Evolutionary conservation across 495 filamentous ascomycete species (phyloP).

Genomic region (Aspergillus saccharolyticus): DNA sequence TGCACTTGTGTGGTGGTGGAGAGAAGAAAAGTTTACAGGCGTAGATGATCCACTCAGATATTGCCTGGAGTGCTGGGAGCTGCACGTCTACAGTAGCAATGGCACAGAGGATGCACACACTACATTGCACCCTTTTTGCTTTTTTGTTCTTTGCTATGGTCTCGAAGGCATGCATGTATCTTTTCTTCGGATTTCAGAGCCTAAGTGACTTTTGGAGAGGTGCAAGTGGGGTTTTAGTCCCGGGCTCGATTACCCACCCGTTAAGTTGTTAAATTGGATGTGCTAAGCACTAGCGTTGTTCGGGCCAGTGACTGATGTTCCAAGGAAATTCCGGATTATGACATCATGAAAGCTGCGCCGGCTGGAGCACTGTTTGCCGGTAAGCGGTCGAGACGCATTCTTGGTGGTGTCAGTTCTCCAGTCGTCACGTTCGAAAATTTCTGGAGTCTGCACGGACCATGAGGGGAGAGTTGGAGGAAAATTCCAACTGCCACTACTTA

Average conservation of each 20-base stretch:
- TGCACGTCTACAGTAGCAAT: background rate
- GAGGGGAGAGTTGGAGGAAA: background rate
- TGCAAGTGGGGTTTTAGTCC: background rate
- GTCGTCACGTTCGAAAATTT: conserved; percentile 1
- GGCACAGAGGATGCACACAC: background rate
- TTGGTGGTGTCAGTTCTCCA: background rate
- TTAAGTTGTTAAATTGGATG: background rate
- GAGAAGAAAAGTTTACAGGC: background rate
- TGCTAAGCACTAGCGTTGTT: background rate
- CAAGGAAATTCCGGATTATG: conserved; percentile 8
- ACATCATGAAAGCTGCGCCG: conserved; percentile 2
- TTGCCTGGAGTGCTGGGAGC: background rate
- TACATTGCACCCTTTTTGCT: background rate
- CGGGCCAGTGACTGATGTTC: background rate
- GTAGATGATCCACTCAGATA: background rate
- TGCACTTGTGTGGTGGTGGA: background rate
- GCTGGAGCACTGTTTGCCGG: background rate
- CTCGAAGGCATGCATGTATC: background rate
- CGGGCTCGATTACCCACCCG: background rate
- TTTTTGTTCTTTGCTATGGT: background rate
- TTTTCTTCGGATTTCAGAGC: background rate
- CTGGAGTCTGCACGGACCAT: background rate
- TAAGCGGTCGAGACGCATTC: background rate
- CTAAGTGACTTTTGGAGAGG: background rate
- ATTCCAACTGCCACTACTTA: conserved; percentile 9